Evolutionary conservation across 176 grass and related monocot genomes (phyloP).

Genomic region (Puccinellia tenuiflora): DNA sequence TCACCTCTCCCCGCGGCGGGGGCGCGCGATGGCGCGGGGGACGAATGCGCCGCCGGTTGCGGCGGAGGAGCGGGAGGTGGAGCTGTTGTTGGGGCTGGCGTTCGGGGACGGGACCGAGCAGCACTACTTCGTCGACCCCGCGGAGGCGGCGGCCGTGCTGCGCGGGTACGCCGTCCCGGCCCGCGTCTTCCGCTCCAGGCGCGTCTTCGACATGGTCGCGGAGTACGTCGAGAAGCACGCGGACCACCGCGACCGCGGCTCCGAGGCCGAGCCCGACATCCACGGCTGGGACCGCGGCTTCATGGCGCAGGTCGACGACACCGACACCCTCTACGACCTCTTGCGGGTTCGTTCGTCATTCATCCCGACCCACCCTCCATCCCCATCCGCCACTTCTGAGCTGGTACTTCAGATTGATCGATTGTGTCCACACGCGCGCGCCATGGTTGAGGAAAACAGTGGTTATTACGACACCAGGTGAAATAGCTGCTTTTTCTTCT

Average conservation of each 20-base stretch:
- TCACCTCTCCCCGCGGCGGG: not conserved
- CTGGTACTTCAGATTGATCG: not conserved
- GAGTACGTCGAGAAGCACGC: not conserved
- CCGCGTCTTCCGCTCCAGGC: not conserved
- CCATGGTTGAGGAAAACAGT: not conserved
- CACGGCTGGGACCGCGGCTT: too few species aligned
- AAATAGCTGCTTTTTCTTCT: too few species aligned
- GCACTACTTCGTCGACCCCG: not conserved
- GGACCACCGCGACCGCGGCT: not conserved
- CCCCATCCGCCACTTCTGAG: not conserved
- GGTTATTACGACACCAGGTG: too few species aligned
- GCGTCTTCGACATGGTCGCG: not conserved
- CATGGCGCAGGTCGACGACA: too few species aligned
- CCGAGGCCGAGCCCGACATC: too few species aligned
- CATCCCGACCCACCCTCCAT: not conserved
- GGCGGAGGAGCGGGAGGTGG: too few species aligned
- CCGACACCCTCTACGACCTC: too few species aligned
- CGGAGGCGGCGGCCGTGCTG: not conserved
- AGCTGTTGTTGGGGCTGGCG: not conserved
- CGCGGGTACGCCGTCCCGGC: not conserved
- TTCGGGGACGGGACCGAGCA: not conserved
- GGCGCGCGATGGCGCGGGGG: too few species aligned
- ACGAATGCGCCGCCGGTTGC: too few species aligned
- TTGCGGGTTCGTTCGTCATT: not conserved
- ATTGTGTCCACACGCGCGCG: not conserved